phyloP scores from a whole-genome alignment of 2,329 filamentous ascomycete genomes.

The Aplosporella prunicola region DNA sequence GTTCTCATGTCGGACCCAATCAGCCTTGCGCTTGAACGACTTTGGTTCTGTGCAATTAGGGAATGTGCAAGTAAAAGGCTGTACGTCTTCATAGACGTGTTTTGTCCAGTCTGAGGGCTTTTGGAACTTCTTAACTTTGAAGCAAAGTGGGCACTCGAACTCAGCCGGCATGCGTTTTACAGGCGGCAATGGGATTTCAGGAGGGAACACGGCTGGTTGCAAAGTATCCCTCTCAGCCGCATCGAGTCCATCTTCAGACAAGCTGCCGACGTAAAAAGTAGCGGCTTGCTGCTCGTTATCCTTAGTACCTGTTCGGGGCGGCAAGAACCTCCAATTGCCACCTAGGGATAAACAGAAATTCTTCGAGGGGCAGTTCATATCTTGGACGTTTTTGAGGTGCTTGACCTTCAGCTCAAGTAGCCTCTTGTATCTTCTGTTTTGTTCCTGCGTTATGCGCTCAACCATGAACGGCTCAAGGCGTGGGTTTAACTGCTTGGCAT shows the following conservation, averaged over 20 bases:
- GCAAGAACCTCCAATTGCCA: constrained; percentile 54
- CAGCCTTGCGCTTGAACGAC: constrained; percentile 89
- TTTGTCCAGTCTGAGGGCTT: constrained; percentile 97
- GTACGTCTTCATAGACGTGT: constrained; percentile 87
- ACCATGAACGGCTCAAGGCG: constrained; percentile 57
- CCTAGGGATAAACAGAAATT: constrained; percentile 56
- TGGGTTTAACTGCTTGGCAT: constrained; percentile 68
- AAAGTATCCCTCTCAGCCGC: constrained; percentile 57
- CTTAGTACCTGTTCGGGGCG: constrained; percentile 49
- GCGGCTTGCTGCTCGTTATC: constrained; percentile 48
- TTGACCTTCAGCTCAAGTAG: constrained; percentile 61
- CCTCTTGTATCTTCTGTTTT: constrained; percentile 68
- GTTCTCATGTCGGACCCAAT: constrained; percentile 92
- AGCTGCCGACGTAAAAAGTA: constrained; percentile 46
- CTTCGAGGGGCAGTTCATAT: constrained; percentile 50
- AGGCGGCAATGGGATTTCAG: constrained; percentile 72
- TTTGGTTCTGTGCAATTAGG: constrained; percentile 73
- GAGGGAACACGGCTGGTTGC: too few species aligned
- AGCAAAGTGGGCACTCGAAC: constrained; percentile 85
- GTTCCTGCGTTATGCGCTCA: constrained; percentile 74
- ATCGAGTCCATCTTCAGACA: constrained; percentile 57
- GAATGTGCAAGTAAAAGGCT: constrained; percentile 90
- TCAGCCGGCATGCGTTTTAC: constrained; percentile 68
- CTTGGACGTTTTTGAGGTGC: constrained; percentile 53
- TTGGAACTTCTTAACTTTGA: constrained; percentile 70